These are phyloP conservation scores for Sporisorium scitamineum DNA, from an alignment of 1,284 basidiomycete species.

Conservation along the genomic window DNA sequence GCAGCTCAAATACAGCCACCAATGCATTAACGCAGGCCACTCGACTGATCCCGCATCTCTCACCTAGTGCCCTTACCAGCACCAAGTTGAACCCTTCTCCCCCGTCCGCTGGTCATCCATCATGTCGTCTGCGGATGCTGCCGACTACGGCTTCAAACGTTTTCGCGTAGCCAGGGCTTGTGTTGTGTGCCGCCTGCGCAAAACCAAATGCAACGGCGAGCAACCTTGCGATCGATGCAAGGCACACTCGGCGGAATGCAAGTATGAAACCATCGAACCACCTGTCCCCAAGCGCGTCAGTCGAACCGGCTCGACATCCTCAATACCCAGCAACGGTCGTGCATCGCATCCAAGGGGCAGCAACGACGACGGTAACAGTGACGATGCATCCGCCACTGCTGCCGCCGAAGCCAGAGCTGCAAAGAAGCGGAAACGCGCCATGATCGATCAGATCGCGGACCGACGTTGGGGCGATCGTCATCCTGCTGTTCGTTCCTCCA, in stretches of 20 bases:
- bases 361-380: slow-evolving; percentile 17
- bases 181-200: slow-evolving; percentile 46
- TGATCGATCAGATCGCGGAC: slow-evolving; percentile 50
- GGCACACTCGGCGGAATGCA: slow-evolving; percentile 48
- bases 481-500: slow-evolving; percentile 20
- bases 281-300: slow-evolving; percentile 28
- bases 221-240: slow-evolving; percentile 52
- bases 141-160: slow-evolving; percentile 50
- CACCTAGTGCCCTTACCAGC: background rate
- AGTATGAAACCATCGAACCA: slow-evolving; percentile 44
- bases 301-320: slow-evolving; percentile 25
- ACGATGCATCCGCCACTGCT: slow-evolving; percentile 14
- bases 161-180: slow-evolving; percentile 46
- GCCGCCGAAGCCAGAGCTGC: slow-evolving; percentile 28
- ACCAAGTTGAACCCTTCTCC: background rate
- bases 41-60: background rate
- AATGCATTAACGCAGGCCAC: background rate
- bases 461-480: slow-evolving; percentile 36
- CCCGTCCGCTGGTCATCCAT: background rate
- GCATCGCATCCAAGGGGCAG: slow-evolving; percentile 17
- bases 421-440: slow-evolving; percentile 39
- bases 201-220: slow-evolving; percentile 52
- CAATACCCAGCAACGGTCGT: slow-evolving; percentile 10
- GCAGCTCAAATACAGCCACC: background rate
- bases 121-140: slow-evolving; percentile 52